Evolutionary conservation across 2,329 filamentous ascomycete genomes (phyloP).

Genomic region (Aspergillus sclerotialis): DNA sequence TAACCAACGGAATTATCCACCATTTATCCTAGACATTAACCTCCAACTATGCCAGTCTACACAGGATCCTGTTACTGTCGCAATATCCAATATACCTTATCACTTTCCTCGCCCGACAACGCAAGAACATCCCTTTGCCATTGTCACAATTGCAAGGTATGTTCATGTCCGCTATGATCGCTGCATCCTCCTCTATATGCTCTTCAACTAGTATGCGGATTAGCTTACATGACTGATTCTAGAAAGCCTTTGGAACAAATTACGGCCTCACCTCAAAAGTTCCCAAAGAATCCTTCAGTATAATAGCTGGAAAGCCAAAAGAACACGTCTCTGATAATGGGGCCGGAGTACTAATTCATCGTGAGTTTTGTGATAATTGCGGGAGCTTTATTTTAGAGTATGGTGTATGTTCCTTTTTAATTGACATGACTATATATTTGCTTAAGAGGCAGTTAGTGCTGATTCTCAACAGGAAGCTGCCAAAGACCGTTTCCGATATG

Average conservation of each 20-base stretch:
- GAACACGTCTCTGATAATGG: slow-evolving; percentile 47
- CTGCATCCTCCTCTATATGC: background rate
- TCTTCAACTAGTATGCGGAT: background rate
- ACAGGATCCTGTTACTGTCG: slow-evolving; percentile 45
- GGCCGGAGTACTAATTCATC: slow-evolving; percentile 38
- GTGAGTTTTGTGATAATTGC: slow-evolving; percentile 49
- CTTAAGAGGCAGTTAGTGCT: no score
- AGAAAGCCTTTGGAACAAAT: slow-evolving; percentile 47
- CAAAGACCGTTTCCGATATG: slow-evolving; percentile 32
- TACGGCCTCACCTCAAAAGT: slow-evolving; percentile 49
- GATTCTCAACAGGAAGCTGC: slow-evolving; percentile 17
- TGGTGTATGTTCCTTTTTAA: slow-evolving; percentile 31
- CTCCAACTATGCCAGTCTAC: slow-evolving; percentile 19
- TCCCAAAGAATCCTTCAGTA: slow-evolving; percentile 36
- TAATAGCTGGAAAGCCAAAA: slow-evolving; percentile 35
- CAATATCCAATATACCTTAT: slow-evolving; percentile 41
- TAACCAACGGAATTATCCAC: background rate
- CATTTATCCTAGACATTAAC: no score
- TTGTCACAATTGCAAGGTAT: slow-evolving; percentile 46
- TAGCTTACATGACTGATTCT: no score
- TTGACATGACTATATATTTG: accelerated
- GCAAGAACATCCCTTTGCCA: slow-evolving; percentile 49
- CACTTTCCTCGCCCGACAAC: slow-evolving; percentile 38
- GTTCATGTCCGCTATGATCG: background rate
- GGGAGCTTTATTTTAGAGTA: slow-evolving; percentile 48